phyloP scores from a whole-genome alignment of 2,329 filamentous ascomycete genomes.

The Sporothrix humicola region DNA sequence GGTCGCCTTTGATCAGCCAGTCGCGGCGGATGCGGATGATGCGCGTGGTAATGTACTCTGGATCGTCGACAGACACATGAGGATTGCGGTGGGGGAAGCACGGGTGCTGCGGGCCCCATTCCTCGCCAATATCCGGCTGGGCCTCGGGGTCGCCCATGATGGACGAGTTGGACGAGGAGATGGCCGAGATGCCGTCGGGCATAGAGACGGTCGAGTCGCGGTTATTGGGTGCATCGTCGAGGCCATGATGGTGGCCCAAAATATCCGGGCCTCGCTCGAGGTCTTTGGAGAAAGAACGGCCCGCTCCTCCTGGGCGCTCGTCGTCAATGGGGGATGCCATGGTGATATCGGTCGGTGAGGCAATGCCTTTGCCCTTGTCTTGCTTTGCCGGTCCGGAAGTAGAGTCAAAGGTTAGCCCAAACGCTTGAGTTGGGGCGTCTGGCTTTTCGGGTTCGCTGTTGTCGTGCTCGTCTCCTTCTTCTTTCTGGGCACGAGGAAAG shows the following conservation, averaged over 20 bases:
- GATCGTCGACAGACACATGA: conserved; percentile 79
- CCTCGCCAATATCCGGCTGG: conserved; percentile 70
- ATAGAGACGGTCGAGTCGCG: conserved; percentile 56
- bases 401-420: conserved; percentile 34
- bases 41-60: conserved; percentile 76
- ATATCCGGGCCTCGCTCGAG: conserved; percentile 60
- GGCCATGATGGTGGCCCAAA: conserved; percentile 37
- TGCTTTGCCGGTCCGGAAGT: conserved; percentile 37
- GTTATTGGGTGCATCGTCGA: conserved; percentile 37
- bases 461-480: not conserved
- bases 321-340: conserved; percentile 52
- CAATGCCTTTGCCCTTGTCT: conserved; percentile 57
- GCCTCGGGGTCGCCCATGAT: conserved; percentile 68
- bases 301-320: conserved; percentile 42
- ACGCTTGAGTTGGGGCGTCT: conserved; percentile 8
- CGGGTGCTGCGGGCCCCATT: conserved; percentile 93
- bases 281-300: conserved; percentile 53
- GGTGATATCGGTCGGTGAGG: conserved; percentile 11
- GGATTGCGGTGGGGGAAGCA: conserved; percentile 94
- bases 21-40: conserved; percentile 91
- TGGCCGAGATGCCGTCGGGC: conserved; percentile 58
- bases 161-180: conserved; percentile 64
- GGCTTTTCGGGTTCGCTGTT: conserved; percentile 29
- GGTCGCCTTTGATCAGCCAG: conserved; percentile 87
- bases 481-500: not conserved